Evolutionary conservation across 2,329 filamentous ascomycete genomes (phyloP), one percentile per base, ranked within the genome.

Genomic region (Neofusicoccum sp.): DNA sequence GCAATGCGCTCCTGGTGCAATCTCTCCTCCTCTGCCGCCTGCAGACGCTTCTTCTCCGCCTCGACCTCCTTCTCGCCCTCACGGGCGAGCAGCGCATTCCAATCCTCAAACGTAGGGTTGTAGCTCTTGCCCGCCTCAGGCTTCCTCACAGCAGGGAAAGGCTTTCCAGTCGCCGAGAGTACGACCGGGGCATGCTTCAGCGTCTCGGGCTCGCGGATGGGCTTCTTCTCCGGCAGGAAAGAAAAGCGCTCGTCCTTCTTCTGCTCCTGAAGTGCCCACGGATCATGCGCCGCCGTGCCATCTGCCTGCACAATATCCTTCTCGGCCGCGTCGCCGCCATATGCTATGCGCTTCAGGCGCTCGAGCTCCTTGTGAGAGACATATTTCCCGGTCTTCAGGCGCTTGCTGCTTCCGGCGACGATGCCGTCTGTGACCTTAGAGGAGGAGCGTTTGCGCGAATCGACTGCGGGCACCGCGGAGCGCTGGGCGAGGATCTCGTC

Each of bases 401-500:
- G 87, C 80, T 98, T 98, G 59, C 82, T 79, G 66, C 80, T 80
- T 24, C 79, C 78, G 20, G 87, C 82, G 51, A 93, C 77, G 34
- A 93, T 79, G 41, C 91, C 89, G 70, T 96, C 86, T 16, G 86
- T 87, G 8, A 89, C 86, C 69, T 86, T 89, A 51, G 86, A 73
- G 12, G 84, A 84, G 7, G 85, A 71, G 54, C 93, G 87, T 79
- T 98, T 99, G 68, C 89, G 87, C 64, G 85, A 83, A 26, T 89
- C 84, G 6, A 99, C 84, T 11, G 90, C 88, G 3, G 91, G 89
- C 7, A 98, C 84, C 11, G 87, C 87, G 36, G 93, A 97, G 64
- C 95, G 88, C 69, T 88, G 83, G 31, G 89, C 87, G 67, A 99
- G 87, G 65, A 99, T 98, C 72, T 98, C 90, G 72, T 99, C 93